Evolutionary conservation across 2,329 filamentous ascomycete genomes (phyloP).

Genomic region (Pyrenochaeta sp.): DNA sequence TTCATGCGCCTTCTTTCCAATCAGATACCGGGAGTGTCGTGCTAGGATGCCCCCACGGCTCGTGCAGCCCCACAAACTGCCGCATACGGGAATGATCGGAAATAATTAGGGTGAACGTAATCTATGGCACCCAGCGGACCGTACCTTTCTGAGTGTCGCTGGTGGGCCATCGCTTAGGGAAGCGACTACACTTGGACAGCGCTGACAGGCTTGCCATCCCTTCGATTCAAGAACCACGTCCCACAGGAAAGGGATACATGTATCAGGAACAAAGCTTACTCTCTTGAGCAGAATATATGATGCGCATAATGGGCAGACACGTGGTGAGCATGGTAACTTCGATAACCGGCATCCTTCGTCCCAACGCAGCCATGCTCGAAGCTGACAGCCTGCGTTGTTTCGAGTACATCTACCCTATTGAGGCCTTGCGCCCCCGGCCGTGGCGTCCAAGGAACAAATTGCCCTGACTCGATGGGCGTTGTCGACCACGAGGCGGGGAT

Average conservation of each 20-base stretch:
- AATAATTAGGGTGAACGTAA: background rate
- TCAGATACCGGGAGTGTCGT: background rate
- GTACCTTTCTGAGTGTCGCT: conserved; percentile 1
- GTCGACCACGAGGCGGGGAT: background rate
- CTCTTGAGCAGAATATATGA: background rate
- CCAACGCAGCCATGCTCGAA: background rate
- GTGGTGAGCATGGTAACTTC: conserved; percentile 1
- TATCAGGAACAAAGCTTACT: too few relatives aligned
- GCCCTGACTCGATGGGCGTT: conserved; percentile 4
- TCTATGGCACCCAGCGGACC: conserved; percentile 5
- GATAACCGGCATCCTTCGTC: conserved; percentile 6
- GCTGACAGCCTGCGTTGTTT: background rate
- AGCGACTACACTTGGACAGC: background rate
- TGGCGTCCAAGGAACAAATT: conserved; percentile 5
- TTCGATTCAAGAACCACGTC: background rate
- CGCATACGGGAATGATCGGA: background rate
- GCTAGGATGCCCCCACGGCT: background rate
- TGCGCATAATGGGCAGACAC: background rate
- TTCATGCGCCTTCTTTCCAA: too few relatives aligned
- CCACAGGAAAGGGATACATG: background rate
- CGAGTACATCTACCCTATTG: background rate
- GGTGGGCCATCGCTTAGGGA: background rate
- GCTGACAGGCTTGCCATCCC: background rate
- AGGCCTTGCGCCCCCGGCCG: background rate
- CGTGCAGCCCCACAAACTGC: conserved; percentile 7